Evolutionary conservation across 163 green algal genomes (phyloP), one percentile per base, ranked within the genome.

Genomic region (Chlorella variabilis): DNA sequence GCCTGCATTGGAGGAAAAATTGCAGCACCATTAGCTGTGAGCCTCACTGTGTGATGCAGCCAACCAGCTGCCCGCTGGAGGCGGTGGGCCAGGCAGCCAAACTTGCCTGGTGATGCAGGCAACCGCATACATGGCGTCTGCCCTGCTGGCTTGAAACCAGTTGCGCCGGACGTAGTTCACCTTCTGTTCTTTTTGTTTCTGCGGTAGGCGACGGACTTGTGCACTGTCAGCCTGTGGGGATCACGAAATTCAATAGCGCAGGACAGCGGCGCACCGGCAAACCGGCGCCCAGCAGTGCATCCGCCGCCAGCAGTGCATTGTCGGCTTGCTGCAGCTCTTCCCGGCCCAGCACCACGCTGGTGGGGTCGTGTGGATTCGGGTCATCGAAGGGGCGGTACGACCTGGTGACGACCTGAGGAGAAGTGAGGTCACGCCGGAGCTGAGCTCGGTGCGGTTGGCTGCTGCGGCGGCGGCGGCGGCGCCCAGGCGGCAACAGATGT

Each of bases 1-100:
- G 68, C 68, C 68, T 76, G 41, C 67, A n/a, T n/a, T n/a, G n/a
- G n/a, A n/a, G n/a, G n/a, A n/a, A 54, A 54, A 23, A 54, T 54
- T 54, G 11, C 45, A 54, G 15, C 11, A 11, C 11, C 15, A 11
- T 54, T 23, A 31, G 34, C 45, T 42, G 15, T 42, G 1, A 49
- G 18, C 2, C 27, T 23, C 20, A 31, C 33, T n/a, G n/a, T n/a
- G n/a, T n/a, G n/a, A n/a, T n/a, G n/a, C n/a, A n/a, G n/a, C n/a
- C n/a, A n/a, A n/a, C n/a, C n/a, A n/a, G n/a, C n/a, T n/a, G n/a
- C n/a, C n/a, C n/a, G n/a, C n/a, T n/a, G n/a, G n/a, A n/a, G n/a
- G n/a, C n/a, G n/a, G n/a, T n/a, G n/a, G n/a, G n/a, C n/a, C n/a
- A n/a, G n/a, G n/a, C n/a, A n/a, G n/a, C n/a, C n/a, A n/a, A 41